A percentile compares a stretch with the other conserved stretches of the same genome.
Evolutionary conservation across 2,329 filamentous ascomycete species (phyloP).

Genomic region (Fusarium keratoplasticum): DNA sequence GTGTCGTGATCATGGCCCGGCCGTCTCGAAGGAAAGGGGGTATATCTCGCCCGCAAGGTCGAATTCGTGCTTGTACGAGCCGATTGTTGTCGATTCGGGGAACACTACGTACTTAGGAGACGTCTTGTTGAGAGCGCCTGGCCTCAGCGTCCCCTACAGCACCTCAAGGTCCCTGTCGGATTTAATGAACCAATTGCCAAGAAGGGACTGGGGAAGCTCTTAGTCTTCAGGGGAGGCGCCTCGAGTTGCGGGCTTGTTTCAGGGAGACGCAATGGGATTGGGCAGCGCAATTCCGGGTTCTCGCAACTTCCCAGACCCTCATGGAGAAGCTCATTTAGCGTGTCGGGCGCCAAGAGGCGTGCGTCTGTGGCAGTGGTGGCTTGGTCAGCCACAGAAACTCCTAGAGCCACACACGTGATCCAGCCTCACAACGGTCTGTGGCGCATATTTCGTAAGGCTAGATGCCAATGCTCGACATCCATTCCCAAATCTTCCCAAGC

Average conservation of each 20-base stretch:
- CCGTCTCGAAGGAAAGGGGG: not conserved
- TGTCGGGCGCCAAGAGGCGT: not conserved
- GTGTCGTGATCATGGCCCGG: slow-evolving; percentile 33
- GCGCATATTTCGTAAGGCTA: slow-evolving; percentile 39
- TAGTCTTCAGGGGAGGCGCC: slow-evolving; percentile 27
- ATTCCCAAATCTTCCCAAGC: slow-evolving; percentile 35
- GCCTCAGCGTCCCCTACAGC: slow-evolving; percentile 17
- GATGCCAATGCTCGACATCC: slow-evolving; percentile 19
- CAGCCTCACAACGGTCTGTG: slow-evolving; percentile 37
- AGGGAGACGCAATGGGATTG: slow-evolving; percentile 19
- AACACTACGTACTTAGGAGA: slow-evolving; percentile 21
- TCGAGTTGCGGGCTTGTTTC: slow-evolving; percentile 15
- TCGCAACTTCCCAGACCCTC: not conserved
- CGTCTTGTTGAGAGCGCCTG: slow-evolving; percentile 8
- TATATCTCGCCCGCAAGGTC: not conserved
- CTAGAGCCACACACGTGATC: slow-evolving; percentile 47
- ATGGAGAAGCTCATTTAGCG: not conserved
- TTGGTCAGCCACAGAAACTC: slow-evolving; percentile 24
- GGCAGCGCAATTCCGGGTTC: not conserved
- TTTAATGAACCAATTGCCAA: slow-evolving; percentile 33
- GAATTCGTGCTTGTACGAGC: slow-evolving; percentile 5
- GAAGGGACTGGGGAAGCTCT: slow-evolving; percentile 33
- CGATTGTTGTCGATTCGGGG: slow-evolving; percentile 4
- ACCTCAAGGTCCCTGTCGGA: slow-evolving; percentile 27
- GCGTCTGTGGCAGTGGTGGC: slow-evolving; percentile 7